Percentiles rank a stretch among this genome's conserved stretches.
Evolutionary conservation across 768 basidiomycete genomes (phyloP).

Genomic region (Mycena polygramma): DNA sequence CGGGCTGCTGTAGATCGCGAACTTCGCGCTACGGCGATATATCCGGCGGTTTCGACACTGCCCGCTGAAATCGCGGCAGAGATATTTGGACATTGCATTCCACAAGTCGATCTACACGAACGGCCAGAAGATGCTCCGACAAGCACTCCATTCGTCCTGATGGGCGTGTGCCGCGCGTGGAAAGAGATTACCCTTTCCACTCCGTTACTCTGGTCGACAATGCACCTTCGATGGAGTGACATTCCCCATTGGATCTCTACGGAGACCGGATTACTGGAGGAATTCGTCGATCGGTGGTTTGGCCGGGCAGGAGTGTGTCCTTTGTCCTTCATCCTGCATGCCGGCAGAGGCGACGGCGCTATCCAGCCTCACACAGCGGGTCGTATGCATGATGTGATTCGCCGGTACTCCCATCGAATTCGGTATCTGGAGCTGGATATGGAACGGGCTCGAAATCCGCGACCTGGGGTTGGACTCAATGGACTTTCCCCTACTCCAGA

Average conservation of each 20-base stretch:
- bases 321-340: not conserved
- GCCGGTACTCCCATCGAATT: not conserved
- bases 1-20: slow-evolving; percentile 7
- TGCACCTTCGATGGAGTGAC: not conserved
- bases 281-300: not conserved
- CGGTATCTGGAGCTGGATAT: slow-evolving; percentile 9
- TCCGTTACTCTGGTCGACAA: not conserved
- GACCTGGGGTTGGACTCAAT: not conserved
- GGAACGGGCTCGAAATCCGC: not conserved
- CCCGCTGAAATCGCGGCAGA: slow-evolving; percentile 9
- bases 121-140: no score
- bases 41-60: slow-evolving; percentile 5
- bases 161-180: not conserved
- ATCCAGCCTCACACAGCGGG: not conserved
- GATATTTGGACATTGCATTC: slow-evolving; percentile 4
- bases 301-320: not conserved
- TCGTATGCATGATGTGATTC: slow-evolving; percentile 18
- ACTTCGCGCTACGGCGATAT: slow-evolving; percentile 1
- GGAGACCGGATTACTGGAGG: not conserved
- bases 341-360: not conserved
- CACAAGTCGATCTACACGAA: not conserved
- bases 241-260: not conserved
- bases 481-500: slow-evolving; percentile 5
- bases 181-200: not conserved
- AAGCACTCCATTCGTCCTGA: not conserved